A percentile compares a stretch with the other conserved stretches of the same genome.
These are phyloP conservation scores for Sesbania bispinosa DNA, from an alignment of 306 rosid genomes.

Conservation along the genomic window DNA sequence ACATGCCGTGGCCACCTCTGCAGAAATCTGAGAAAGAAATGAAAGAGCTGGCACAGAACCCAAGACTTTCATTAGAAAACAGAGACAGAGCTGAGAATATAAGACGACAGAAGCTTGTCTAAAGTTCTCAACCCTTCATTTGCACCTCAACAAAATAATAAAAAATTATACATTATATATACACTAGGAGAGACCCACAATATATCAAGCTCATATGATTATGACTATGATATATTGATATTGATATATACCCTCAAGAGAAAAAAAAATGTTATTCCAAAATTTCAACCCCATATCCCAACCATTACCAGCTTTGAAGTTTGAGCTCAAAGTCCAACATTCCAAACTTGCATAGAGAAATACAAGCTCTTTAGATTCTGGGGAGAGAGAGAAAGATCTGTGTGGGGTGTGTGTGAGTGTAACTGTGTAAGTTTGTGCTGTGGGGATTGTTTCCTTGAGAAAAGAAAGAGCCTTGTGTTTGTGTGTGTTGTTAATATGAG, in stretches of 20 bases:
- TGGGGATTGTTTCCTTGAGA: constrained; percentile 24
- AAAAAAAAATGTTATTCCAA: not conserved
- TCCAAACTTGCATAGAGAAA: constrained; percentile 40
- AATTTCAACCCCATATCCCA: constrained; percentile 23
- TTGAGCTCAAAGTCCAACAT: constrained; percentile 57
- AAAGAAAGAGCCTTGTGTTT: not conserved
- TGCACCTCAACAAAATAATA: not conserved
- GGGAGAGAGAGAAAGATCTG: constrained; percentile 25
- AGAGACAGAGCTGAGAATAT: constrained; percentile 52
- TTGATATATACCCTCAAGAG: not conserved
- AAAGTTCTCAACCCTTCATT: constrained; percentile 25
- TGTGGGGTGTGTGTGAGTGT: constrained; percentile 11
- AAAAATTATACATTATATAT: not conserved
- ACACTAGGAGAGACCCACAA: constrained; percentile 31
- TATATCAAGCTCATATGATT: constrained; percentile 37
- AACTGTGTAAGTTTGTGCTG: constrained; percentile 18
- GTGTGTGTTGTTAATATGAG: constrained; percentile 49
- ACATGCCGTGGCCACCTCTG: constrained; percentile 71
- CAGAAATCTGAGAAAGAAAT: constrained; percentile 59
- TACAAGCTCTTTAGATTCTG: constrained; percentile 1
- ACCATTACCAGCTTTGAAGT: constrained; percentile 47
- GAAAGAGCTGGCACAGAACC: constrained; percentile 66
- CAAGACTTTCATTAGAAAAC: constrained; percentile 58
- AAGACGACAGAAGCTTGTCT: constrained; percentile 43
- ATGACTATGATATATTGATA: constrained; percentile 18